phyloP scores from a whole-genome alignment of 2,329 filamentous ascomycete species.

The Fonsecaea pugnacius region DNA sequence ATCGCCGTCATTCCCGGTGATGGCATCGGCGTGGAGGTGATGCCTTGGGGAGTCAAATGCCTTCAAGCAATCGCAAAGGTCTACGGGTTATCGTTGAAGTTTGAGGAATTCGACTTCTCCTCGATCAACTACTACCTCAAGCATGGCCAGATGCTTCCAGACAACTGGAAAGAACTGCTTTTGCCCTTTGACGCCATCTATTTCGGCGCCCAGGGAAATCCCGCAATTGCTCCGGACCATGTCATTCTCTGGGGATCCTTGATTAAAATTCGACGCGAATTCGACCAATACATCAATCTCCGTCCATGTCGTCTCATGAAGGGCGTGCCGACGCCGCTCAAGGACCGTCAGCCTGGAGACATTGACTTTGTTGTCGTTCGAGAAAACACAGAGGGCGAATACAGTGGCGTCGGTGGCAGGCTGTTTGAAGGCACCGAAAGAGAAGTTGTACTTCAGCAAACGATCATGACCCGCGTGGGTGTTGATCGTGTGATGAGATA shows the following conservation, averaged over 20 bases:
- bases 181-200: constrained; percentile 60
- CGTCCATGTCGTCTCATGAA: constrained; percentile 58
- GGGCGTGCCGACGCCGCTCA: constrained; percentile 56
- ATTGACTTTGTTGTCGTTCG: constrained; percentile 72
- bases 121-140: constrained; percentile 52
- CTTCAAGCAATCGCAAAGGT: constrained; percentile 30
- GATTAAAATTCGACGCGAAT: constrained; percentile 59
- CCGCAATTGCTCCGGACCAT: constrained; percentile 58
- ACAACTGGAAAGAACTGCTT: constrained; percentile 55
- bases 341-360: constrained; percentile 52
- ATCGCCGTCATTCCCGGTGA: constrained; percentile 67
- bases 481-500: constrained; percentile 94
- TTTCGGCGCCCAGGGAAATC: constrained; percentile 61
- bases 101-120: constrained; percentile 56
- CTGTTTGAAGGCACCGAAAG: constrained; percentile 31
- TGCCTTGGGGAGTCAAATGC: constrained; percentile 51
- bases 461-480: constrained; percentile 89
- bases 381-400: constrained; percentile 99
- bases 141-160: constrained; percentile 58
- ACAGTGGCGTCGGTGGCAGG: constrained; percentile 74
- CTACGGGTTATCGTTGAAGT: constrained; percentile 48
- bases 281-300: constrained; percentile 63
- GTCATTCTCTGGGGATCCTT: constrained; percentile 61
- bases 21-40: constrained; percentile 67
- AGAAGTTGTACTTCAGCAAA: constrained; percentile 95